Base-by-base conservation (phyloP, 169 alveolate genomes). In the Babesia ovata region DNA sequence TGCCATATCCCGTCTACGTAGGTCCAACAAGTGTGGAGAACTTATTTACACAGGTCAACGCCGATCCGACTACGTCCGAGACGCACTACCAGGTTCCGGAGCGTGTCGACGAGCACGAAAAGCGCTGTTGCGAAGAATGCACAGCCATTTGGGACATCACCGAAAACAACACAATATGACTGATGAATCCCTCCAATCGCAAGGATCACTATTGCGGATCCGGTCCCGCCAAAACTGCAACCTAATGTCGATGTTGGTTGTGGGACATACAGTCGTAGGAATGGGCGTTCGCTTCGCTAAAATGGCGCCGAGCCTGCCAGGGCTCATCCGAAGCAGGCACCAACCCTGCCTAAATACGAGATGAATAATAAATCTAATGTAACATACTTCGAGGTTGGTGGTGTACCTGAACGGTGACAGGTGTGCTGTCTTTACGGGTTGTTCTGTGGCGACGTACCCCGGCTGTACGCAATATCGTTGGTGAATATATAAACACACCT, bases 11-110 rank as follows among this genome's bases (percentile, higher is more conserved):
- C 21, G 66, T 81, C 17, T 73, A 72, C 54, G 88, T 81, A 44
- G 28, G 79, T 71, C 24, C 19, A 48, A 3, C 12, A 1, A n/a
- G 28, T 36, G 28, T 28, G 0, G 4, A 10, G 0, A 28, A 33
- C 56, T 49, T 58, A 50, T 44, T 26, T 44, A 13, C 50, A 42
- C 36, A 81, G 88, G 73, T 72, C 33, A 59, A 63, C 39, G 56
- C 78, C 8, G 36, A 53, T 16, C 45, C 17, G 22, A 53, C 7
- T 58, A 54, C 69, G 24, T 24, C 88, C 19, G 88, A 81, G 42
- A 81, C 88, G 39, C 88, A 81, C 59, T 81, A 81, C 74, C 72
- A 81, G 60, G 70, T 50, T 14, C 88, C 88, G 29, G 78, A 60
- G 63, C 65, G 58, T 9, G 50, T 71, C 21, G 53, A 71, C 33